These are phyloP conservation scores for Ogataea chonburiensis DNA, from an alignment of 805 yeast species.

Conservation along the genomic window DNA sequence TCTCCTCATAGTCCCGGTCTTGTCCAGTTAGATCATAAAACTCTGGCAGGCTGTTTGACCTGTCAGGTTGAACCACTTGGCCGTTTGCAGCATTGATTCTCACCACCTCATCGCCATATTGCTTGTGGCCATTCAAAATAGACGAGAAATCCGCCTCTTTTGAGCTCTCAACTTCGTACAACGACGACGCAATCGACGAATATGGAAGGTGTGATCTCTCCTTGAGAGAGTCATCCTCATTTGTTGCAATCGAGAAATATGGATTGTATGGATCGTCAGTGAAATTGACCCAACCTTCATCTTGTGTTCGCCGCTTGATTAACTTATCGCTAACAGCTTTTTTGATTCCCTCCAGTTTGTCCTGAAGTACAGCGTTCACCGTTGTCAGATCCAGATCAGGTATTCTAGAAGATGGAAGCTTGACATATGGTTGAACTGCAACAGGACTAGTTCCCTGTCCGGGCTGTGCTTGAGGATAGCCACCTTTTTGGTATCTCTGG, in stretches of 20 bases:
- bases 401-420: conserved; percentile 83
- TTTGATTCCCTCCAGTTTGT: conserved; percentile 73
- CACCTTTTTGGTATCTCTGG: conserved; percentile 23
- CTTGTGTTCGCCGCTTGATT: conserved; percentile 65
- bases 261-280: conserved; percentile 89
- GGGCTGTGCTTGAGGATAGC: conserved; percentile 23
- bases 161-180: conserved; percentile 62
- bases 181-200: conserved; percentile 71
- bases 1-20: conserved; percentile 21
- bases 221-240: conserved; percentile 40
- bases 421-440: conserved; percentile 74
- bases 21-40: conserved; percentile 41
- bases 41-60: conserved; percentile 38
- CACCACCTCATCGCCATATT: conserved; percentile 34
- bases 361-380: conserved; percentile 68
- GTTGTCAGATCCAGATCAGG: conserved; percentile 91
- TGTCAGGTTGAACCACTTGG: conserved; percentile 44
- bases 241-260: conserved; percentile 63
- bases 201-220: conserved; percentile 72
- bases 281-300: conserved; percentile 74
- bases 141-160: conserved; percentile 49
- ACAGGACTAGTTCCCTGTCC: conserved; percentile 28
- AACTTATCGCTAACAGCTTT: conserved; percentile 85
- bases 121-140: conserved; percentile 44
- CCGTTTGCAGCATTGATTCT: conserved; percentile 50